phyloP scores from a whole-genome alignment of 2,329 filamentous ascomycete genomes.

The Grosmannia serpens region DNA sequence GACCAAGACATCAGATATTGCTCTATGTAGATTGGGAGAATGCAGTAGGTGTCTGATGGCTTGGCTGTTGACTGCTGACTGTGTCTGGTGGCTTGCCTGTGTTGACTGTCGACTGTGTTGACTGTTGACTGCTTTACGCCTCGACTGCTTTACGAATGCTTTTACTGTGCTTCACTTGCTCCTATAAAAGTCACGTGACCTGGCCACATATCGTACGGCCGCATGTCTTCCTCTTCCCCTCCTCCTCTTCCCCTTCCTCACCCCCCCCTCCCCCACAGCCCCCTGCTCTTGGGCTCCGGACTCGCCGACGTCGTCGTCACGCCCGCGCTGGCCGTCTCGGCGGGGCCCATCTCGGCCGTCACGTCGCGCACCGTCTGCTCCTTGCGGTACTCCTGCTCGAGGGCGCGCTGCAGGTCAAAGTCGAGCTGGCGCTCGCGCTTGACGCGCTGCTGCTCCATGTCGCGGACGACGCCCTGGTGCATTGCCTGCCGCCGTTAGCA shows the following conservation, averaged over 20 bases:
- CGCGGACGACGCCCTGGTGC: slow-evolving; percentile 87
- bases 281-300: not conserved
- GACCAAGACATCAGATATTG: too few relatives aligned
- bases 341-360: slow-evolving; percentile 6
- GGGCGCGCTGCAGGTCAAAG: slow-evolving; percentile 77
- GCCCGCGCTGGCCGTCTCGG: not conserved
- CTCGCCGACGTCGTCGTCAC: not conserved
- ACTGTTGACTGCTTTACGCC: too few relatives aligned
- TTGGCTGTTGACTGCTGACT: not conserved
- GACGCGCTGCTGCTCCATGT: slow-evolving; percentile 85
- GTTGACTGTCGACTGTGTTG: too few relatives aligned
- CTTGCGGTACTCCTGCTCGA: slow-evolving; percentile 86
- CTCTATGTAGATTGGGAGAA: too few relatives aligned
- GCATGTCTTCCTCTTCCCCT: not conserved
- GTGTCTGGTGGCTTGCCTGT: not conserved
- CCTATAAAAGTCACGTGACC: too few relatives aligned
- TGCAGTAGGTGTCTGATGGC: not conserved
- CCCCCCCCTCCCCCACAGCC: not conserved
- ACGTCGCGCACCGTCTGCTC: slow-evolving; percentile 62
- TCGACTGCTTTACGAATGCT: too few relatives aligned
- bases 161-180: too few relatives aligned
- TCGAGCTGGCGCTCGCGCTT: slow-evolving; percentile 87
- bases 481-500: slow-evolving; percentile 53
- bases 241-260: too few relatives aligned
- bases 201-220: not conserved